Evolutionary conservation across 305 asterid species (phyloP), one percentile per base, ranked within the genome.

Genomic region (Stenogyne calaminthoides): DNA sequence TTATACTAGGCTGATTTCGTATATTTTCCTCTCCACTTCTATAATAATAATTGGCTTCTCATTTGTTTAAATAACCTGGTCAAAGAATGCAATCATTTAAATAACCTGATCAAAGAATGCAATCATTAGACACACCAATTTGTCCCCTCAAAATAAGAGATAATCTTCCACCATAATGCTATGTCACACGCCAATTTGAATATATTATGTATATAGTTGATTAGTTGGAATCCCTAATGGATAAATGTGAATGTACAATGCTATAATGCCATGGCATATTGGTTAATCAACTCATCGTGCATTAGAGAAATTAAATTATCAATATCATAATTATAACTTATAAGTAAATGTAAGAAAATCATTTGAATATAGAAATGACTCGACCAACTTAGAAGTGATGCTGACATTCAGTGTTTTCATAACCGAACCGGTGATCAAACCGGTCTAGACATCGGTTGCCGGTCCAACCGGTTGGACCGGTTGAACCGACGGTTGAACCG

Each of bases 331-430:
- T 32, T 32, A 4, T 47, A 18, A 4, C 19, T 44, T 46, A 16
- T 7, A 44, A 69, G 74, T 67, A 15, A 29, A 60, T n/a, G 44
- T 18, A 59, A 71, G 55, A 44, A 39, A 1, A 10, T 42, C 9
- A 19, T 73, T 58, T 57, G 64, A 57, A 20, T 51, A 72, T 52
- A 72, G 29, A 57, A 27, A n/a, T n/a, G n/a, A 59, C 40, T 37
- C 20, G 34, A 39, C 71, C 74, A 70, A 63, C 73, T 27, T 61
- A 61, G 32, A 55, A 66, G 74, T 82, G 81, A 82, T 73, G 80
- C 78, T 82, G n/a, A n/a, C n/a, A n/a, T n/a, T n/a, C n/a, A n/a
- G n/a, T n/a, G n/a, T n/a, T n/a, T n/a, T n/a, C n/a, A n/a, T n/a
- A n/a, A n/a, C n/a, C n/a, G n/a, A n/a, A n/a, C n/a, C n/a, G n/a